Evolutionary conservation across 768 basidiomycete species (phyloP), one percentile per base, ranked within the genome.

Genomic region (Boletus insuetus): DNA sequence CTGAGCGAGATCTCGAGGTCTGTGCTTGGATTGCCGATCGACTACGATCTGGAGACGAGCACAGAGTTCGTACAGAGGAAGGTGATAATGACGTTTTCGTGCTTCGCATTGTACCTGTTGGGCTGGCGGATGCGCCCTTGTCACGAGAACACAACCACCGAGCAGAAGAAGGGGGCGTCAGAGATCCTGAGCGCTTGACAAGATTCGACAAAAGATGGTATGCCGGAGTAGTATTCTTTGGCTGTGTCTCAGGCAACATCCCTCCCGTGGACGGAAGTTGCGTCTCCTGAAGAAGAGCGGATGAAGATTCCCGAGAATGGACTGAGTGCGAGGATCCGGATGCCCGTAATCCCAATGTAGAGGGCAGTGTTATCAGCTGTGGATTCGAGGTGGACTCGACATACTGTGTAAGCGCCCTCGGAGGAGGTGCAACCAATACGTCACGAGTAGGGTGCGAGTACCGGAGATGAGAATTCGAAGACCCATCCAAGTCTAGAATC

Each of bases 401-500:
- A 62, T 85, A 89, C 68, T 89, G 85, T 2, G 90, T 91, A 37
- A 92, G 64, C 3, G 90, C 87, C 38, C 88, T 79, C 2, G 90
- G 88, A 10, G 90, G 79, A 26, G 84, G 87, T 0, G 88, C 73
- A 50, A 91, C 72, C 31, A 89, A 78, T 45, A 78, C 69, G 40
- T 76, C 75, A 24, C 85, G 80, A 42, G 77, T 74, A 50, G 79
- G 79, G 44, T 72, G 73, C 2, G 82, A 81, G 38, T 82, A 77
- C 50, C 77, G 77, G 19, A 89, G 71, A 20, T 81, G 76, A 16
- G 67, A 62, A 51, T 49, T 43, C 44, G 62, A 48, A 56, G 68
- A 51, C 59, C 58, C 26, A 55, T 71, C 48, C 73, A 65, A 54
- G 72, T 81, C 65, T 12, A 73, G 47, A 34, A 82, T 66, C 17